Percentiles rank a stretch among this genome's conserved stretches.
Evolutionary conservation across 177 flowering plant species (phyloP).

Genomic region (Vitis hybrid): DNA sequence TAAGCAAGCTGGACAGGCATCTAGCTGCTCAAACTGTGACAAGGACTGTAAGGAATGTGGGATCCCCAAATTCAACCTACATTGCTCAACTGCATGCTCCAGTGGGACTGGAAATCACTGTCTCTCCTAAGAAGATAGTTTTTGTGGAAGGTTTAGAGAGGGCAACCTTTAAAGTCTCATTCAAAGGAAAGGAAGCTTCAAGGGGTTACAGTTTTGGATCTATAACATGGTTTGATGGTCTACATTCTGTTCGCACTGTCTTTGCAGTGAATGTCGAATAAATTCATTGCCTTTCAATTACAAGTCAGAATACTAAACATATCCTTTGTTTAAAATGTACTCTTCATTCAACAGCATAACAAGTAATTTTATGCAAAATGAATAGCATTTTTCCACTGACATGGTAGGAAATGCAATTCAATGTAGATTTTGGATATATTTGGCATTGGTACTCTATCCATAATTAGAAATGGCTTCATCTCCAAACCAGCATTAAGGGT

Average conservation of each 20-base stretch:
- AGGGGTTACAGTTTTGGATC: conserved; percentile 66
- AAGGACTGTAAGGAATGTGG: conserved; percentile 69
- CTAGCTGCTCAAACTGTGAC: conserved; percentile 20
- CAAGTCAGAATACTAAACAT: too few species aligned
- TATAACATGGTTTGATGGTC: conserved; percentile 61
- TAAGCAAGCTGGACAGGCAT: conserved; percentile 33
- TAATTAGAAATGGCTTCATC: too few species aligned
- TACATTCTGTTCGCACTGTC: conserved; percentile 58
- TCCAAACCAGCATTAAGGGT: too few species aligned
- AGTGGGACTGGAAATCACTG: conserved; percentile 45
- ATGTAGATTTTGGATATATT: too few species aligned
- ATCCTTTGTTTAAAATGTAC: too few species aligned
- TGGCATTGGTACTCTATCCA: too few species aligned
- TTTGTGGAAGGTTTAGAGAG: conserved; percentile 27
- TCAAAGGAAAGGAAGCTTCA: conserved; percentile 39
- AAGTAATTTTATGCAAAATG: too few species aligned
- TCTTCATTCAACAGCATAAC: too few species aligned
- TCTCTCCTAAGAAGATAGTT: conserved; percentile 47
- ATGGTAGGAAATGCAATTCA: too few species aligned
- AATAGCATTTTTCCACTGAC: too few species aligned
- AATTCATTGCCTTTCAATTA: neutral
- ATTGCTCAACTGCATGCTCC: conserved; percentile 42
- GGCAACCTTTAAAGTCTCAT: conserved; percentile 47
- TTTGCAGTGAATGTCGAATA: conserved; percentile 63
- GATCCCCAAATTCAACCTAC: conserved; percentile 49